Evolutionary conservation across 75 land plant species (phyloP).

Genomic region (Selaginella tamariscina): DNA sequence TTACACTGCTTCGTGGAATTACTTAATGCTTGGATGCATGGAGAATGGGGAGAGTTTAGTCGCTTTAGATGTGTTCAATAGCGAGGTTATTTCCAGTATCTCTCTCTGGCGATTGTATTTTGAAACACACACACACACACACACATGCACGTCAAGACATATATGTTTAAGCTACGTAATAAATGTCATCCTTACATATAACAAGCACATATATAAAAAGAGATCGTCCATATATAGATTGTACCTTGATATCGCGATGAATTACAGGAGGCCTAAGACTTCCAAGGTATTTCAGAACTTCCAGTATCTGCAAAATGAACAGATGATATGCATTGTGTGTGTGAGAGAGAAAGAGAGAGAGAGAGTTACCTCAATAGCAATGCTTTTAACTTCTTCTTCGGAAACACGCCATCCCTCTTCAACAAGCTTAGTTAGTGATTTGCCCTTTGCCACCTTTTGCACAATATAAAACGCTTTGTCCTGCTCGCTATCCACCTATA

Average conservation of each 20-base stretch:
- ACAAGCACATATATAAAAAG: too few relatives aligned
- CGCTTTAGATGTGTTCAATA: too few relatives aligned
- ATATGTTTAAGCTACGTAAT: too few relatives aligned
- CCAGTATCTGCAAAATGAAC: constrained; percentile 24
- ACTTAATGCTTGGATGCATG: too few relatives aligned
- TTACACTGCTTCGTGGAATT: too few relatives aligned
- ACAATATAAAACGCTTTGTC: constrained; percentile 37
- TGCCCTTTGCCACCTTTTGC: constrained; percentile 39
- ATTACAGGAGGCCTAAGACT: constrained; percentile 39
- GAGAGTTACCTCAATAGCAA: constrained; percentile 36
- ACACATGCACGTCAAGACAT: too few relatives aligned
- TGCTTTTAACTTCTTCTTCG: constrained; percentile 31
- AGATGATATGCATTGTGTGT: background rate
- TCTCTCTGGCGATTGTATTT: too few relatives aligned
- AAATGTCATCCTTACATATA: too few relatives aligned
- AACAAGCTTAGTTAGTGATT: constrained; percentile 27
- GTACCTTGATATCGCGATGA: constrained; percentile 42
- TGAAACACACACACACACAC: too few relatives aligned
- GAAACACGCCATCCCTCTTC: constrained; percentile 33
- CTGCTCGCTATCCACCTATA: constrained; percentile 28
- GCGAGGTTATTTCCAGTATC: too few relatives aligned
- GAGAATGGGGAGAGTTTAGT: too few relatives aligned
- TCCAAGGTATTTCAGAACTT: constrained; percentile 30
- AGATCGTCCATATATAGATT: background rate
- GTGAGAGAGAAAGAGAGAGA: background rate